These are phyloP conservation scores for Yamadazyma diospyri DNA, from an alignment of 1,139 yeast genomes.

Conservation along the genomic window DNA sequence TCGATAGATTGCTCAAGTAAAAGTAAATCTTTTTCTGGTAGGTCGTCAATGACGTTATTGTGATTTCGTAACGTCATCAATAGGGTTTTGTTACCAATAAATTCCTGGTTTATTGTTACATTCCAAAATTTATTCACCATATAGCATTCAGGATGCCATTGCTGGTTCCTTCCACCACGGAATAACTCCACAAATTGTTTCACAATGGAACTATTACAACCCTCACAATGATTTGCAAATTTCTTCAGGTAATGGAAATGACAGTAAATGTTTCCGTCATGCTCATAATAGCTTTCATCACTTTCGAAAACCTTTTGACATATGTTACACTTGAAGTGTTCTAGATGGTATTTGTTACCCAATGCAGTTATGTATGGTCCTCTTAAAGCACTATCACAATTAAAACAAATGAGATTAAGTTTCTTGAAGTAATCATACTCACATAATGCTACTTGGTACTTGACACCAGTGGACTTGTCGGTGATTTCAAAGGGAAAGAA, in stretches of 20 bases:
- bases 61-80: background rate
- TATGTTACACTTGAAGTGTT: conserved; percentile 89
- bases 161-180: conserved; percentile 90
- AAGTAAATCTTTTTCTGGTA: conserved; percentile 27
- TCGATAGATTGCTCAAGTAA: conserved; percentile 65
- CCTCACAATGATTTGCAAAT: conserved; percentile 89
- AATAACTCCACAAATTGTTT: conserved; percentile 92
- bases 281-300: conserved; percentile 91
- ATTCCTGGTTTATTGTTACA: conserved; percentile 67
- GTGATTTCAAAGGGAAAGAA: conserved; percentile 58
- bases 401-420: conserved; percentile 75
- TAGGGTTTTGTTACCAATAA: conserved; percentile 44
- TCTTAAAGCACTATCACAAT: conserved; percentile 80
- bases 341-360: conserved; percentile 89
- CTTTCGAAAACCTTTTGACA: conserved; percentile 87
- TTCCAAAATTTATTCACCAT: conserved; percentile 98
- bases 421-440: conserved; percentile 90
- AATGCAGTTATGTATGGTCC: conserved; percentile 95
- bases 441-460: conserved; percentile 69
- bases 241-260: conserved; percentile 85
- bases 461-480: conserved; percentile 29
- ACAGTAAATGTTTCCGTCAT: conserved; percentile 78
- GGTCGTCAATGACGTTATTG: conserved; percentile 5
- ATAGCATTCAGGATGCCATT: conserved; percentile 99
- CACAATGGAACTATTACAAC: conserved; percentile 86